Percentiles rank a stretch among this genome's conserved stretches.
These are phyloP conservation scores for Eremothecium cymbalariae DNA, from an alignment of 1,139 yeast species.

Conservation along the genomic window DNA sequence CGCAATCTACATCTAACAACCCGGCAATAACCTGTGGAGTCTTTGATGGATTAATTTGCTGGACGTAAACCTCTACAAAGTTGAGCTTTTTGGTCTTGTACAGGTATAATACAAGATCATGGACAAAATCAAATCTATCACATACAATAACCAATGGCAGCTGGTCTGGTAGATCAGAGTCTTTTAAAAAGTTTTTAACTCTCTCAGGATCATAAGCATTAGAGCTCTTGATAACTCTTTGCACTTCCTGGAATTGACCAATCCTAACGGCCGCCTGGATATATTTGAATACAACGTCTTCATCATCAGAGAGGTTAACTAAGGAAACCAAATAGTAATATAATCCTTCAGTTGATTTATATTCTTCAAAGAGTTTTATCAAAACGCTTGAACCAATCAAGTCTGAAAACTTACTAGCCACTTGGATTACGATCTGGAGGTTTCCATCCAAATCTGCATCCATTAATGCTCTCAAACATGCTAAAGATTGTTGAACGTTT, in stretches of 20 bases:
- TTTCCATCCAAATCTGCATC: slow-evolving; percentile 76
- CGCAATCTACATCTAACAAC: slow-evolving; percentile 93
- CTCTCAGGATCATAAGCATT: slow-evolving; percentile 93
- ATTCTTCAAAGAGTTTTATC: slow-evolving; percentile 87
- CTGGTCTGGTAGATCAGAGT: slow-evolving; percentile 88
- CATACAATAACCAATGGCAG: slow-evolving; percentile 93
- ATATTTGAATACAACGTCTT: slow-evolving; percentile 92
- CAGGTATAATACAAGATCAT: slow-evolving; percentile 83
- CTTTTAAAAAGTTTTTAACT: slow-evolving; percentile 93
- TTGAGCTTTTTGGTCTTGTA: slow-evolving; percentile 94
- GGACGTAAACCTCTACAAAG: slow-evolving; percentile 94
- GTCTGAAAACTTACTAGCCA: slow-evolving; percentile 93
- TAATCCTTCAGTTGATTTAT: slow-evolving; percentile 85
- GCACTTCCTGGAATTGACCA: slow-evolving; percentile 89
- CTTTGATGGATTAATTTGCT: slow-evolving; percentile 89
- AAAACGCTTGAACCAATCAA: slow-evolving; percentile 79
- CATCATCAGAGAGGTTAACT: slow-evolving; percentile 88
- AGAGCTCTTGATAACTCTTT: slow-evolving; percentile 90
- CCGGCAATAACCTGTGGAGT: slow-evolving; percentile 98
- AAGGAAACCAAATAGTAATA: slow-evolving; percentile 89
- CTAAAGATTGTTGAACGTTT: slow-evolving; percentile 86
- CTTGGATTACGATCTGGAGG: slow-evolving; percentile 89
- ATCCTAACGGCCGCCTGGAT: slow-evolving; percentile 88
- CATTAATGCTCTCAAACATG: slow-evolving; percentile 80
- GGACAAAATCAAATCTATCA: slow-evolving; percentile 85